Conservation (phyloP, 139 green algal species). For the Asterochloris sp. region DNA sequence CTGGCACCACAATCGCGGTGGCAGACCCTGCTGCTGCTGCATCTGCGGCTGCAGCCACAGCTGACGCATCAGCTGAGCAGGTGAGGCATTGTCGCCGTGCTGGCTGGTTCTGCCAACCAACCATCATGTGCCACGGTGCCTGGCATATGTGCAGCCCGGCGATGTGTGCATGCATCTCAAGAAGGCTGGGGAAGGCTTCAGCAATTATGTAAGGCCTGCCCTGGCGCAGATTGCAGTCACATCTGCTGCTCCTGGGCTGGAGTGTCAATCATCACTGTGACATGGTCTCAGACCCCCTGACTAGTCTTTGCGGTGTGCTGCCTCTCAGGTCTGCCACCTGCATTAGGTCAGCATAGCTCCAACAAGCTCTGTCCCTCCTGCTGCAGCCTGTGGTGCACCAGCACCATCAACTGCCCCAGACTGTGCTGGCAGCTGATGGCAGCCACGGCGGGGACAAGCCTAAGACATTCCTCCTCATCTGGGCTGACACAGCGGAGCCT, state of each 20-base stretch:
- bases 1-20: background rate
- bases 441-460: background rate
- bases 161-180: background rate
- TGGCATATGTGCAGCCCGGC: background rate
- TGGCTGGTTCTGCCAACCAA: too few relatives aligned
- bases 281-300: background rate
- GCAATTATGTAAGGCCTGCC: background rate
- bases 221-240: background rate
- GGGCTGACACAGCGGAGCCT: slow-evolving; percentile 17
- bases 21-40: background rate
- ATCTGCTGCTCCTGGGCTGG: background rate
- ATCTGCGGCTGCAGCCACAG: background rate
- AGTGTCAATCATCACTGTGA: background rate
- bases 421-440: too few relatives aligned
- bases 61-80: background rate
- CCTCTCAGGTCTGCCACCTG: background rate
- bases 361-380: background rate
- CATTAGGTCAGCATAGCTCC: background rate
- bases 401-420: background rate
- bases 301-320: too few relatives aligned
- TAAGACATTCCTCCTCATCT: slow-evolving; percentile 15
- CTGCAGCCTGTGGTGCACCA: background rate
- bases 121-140: too few relatives aligned
- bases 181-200: background rate
- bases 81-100: too few relatives aligned